These are phyloP conservation scores for Tubosaeta sp. DNA, from an alignment of 768 basidiomycete species.

Conservation along the genomic window DNA sequence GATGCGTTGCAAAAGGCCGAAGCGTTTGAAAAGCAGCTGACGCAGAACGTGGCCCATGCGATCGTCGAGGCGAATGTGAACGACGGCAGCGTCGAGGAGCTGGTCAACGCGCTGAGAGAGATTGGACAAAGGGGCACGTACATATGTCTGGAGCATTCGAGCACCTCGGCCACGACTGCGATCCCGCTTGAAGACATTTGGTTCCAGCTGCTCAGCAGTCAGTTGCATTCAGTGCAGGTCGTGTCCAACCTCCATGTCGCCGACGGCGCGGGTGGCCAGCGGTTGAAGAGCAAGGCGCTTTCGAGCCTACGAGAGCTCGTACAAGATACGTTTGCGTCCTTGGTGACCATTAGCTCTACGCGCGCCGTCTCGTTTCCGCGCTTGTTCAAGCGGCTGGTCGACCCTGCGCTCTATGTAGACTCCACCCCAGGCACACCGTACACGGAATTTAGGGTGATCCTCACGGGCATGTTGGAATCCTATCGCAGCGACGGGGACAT, in stretches of 20 bases:
- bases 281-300: slow-evolving; percentile 29
- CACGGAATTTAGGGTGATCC: slow-evolving; percentile 85
- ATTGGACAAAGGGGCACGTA: slow-evolving; percentile 58
- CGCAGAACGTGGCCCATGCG: slow-evolving; percentile 38
- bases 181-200: slow-evolving; percentile 77
- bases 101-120: slow-evolving; percentile 49
- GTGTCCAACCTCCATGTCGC: slow-evolving; percentile 44
- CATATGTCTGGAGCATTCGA: slow-evolving; percentile 69
- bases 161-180: slow-evolving; percentile 34
- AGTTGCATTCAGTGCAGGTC: slow-evolving; percentile 75
- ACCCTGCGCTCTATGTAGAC: slow-evolving; percentile 51
- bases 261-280: slow-evolving; percentile 18
- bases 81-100: slow-evolving; percentile 25
- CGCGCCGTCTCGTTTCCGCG: slow-evolving; percentile 84
- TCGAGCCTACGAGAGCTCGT: slow-evolving; percentile 66
- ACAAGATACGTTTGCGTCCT: slow-evolving; percentile 76
- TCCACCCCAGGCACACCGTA: slow-evolving; percentile 65
- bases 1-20: slow-evolving; percentile 68
- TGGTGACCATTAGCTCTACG: slow-evolving; percentile 81
- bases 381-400: slow-evolving; percentile 88
- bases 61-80: slow-evolving; percentile 26
- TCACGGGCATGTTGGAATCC: slow-evolving; percentile 93
- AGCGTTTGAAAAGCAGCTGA: slow-evolving; percentile 49
- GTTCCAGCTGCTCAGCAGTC: slow-evolving; percentile 79
- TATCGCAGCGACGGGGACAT: slow-evolving; percentile 92